phyloP scores from a whole-genome alignment of 2,329 filamentous ascomycete species.

The Alternaria gaisen region DNA sequence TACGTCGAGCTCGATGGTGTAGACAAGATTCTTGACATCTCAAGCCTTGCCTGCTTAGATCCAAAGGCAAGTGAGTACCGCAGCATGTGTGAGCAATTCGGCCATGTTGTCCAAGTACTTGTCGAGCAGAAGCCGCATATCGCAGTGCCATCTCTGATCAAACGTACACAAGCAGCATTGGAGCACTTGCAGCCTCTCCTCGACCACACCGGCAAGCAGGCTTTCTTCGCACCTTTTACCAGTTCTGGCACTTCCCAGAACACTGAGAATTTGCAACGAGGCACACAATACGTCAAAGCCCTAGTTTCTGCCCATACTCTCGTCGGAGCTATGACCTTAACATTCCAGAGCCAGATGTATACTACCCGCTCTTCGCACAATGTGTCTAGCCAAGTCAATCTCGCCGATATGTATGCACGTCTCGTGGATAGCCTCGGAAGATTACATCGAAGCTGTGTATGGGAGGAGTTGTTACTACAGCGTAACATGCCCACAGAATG shows the following conservation, averaged over 20 bases:
- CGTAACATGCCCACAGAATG: conserved; percentile 76
- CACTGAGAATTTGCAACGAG: conserved; percentile 60
- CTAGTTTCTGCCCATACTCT: conserved; percentile 80
- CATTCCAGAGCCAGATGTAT: conserved; percentile 72
- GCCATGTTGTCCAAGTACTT: conserved; percentile 77
- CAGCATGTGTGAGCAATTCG: conserved; percentile 73
- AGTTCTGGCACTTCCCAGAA: conserved; percentile 23
- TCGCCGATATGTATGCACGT: conserved; percentile 82
- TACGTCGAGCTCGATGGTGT: conserved; percentile 84
- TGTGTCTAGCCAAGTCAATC: conserved; percentile 78
- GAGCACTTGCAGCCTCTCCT: conserved; percentile 74
- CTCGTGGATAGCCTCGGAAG: conserved; percentile 79
- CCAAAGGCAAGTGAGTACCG: conserved; percentile 70
- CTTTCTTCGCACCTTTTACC: conserved; percentile 76
- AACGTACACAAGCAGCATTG: conserved; percentile 74
- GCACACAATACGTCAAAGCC: conserved; percentile 81
- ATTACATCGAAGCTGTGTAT: conserved; percentile 80
- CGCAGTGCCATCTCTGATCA: conserved; percentile 81
- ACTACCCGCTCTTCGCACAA: conserved; percentile 69
- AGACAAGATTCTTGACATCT: conserved; percentile 84
- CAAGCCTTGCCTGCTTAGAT: conserved; percentile 81
- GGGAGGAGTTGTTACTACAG: conserved; percentile 81
- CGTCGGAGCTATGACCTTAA: conserved; percentile 76
- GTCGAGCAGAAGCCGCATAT: conserved; percentile 83
- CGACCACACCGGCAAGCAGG: conserved; percentile 57